Base-by-base conservation (phyloP, 176 grass and related monocot species). In the Ensete ventricosum region DNA sequence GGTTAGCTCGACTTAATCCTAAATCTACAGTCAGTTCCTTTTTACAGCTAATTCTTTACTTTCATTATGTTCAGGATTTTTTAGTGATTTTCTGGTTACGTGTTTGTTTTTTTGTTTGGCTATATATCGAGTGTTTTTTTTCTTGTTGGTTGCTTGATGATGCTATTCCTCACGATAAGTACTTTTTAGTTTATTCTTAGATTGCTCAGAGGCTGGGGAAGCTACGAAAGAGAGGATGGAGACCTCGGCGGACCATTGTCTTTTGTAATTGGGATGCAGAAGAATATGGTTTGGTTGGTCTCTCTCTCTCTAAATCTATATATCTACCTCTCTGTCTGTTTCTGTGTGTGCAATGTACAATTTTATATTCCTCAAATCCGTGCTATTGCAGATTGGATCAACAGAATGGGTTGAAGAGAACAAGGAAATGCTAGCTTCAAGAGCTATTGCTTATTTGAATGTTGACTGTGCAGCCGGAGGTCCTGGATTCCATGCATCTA, bases 321-420 rank as follows among this genome's bases (percentile, higher is more conserved):
- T 23, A 13, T 50, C 68, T 55, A 26, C 50, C 11, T 76, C 29
- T 57, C 43, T 27, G 2, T 49, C 26, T 71, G 24, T 71, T 29
- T 9, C 17, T 71, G 14, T 71, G 26, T 16, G 48, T 49, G 2
- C 68, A 71, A 11, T 5, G 17, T 34, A 3, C 21, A 24, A 48
- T 58, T 55, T 52, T 14, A n/a, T 69, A 26, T 2, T 17, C 72
- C 9, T 57, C 51, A 3, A 14, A 10, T 66, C 52, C 69, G 60
- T 78, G 20, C 78, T 85, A 29, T 52, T 79, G 71, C 84, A 97
- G 94, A 91, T 89, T 73, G 90, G 90, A 72, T 98, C 94, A 3
- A 98, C 90, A 65, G 94, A 93, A 84, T 98, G 94, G 94, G 94
- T 98, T 62, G 94, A 98, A 83, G 90, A 93, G 85, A 98, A 98